Conservation (phyloP, 169 alveolate genomes). For the Cryptosporidium ubiquitum region DNA sequence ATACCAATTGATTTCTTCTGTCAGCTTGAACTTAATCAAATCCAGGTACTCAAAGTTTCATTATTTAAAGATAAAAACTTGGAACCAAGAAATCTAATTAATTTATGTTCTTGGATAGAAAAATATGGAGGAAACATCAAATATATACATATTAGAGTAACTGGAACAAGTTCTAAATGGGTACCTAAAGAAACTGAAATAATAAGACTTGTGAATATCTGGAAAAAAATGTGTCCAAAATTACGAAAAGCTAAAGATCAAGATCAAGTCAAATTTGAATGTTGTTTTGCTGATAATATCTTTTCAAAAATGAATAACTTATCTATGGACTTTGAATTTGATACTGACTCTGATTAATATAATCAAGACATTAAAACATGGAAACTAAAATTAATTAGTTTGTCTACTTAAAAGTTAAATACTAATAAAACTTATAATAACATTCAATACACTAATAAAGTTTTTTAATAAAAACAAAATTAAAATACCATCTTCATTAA, state of each 20-base stretch:
- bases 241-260: background rate
- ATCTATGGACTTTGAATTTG: background rate
- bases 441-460: too few species aligned
- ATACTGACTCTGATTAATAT: constrained; percentile 14
- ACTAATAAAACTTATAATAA: too few species aligned
- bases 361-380: background rate
- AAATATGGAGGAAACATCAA: background rate
- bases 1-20: constrained; percentile 31
- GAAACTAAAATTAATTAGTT: background rate
- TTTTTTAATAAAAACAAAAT: too few species aligned
- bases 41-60: constrained; percentile 18
- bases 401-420: background rate
- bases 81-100: background rate
- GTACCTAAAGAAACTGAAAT: constrained; percentile 37
- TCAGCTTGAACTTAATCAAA: background rate
- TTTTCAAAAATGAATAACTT: constrained; percentile 23
- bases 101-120: constrained; percentile 44
- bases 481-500: too few species aligned
- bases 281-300: constrained; percentile 56
- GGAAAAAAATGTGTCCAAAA: constrained; percentile 53
- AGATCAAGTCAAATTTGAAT: constrained; percentile 29
- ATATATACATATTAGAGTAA: constrained; percentile 42
- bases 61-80: constrained; percentile 31
- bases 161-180: constrained; percentile 60
- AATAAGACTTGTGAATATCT: background rate